Evolutionary conservation across 345 rosid genomes (phyloP).

Genomic region (Atalantia buxifolia): DNA sequence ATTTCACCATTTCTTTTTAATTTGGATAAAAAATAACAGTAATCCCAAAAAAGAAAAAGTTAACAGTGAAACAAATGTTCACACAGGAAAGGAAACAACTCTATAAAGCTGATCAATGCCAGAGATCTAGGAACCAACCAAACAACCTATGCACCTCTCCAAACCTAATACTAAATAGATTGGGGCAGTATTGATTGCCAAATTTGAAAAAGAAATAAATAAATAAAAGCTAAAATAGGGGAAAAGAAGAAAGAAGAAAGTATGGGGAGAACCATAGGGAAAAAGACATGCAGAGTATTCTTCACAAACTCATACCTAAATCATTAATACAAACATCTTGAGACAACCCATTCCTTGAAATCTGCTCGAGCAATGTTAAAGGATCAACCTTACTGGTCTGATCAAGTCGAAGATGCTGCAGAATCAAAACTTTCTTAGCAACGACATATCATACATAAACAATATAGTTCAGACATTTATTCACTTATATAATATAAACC

Average conservation of each 20-base stretch:
- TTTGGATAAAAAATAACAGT: not conserved
- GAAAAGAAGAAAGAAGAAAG: too few relatives aligned
- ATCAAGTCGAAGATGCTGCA: slow-evolving; percentile 66
- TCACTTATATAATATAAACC: not conserved
- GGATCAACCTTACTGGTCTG: slow-evolving; percentile 74
- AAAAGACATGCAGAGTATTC: slow-evolving; percentile 5
- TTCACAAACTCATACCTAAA: slow-evolving; percentile 53
- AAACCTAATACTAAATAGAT: not conserved
- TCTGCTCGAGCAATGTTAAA: slow-evolving; percentile 62
- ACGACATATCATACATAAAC: slow-evolving; percentile 3
- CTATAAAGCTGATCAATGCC: not conserved
- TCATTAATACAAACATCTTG: slow-evolving; percentile 89
- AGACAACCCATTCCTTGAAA: slow-evolving; percentile 67
- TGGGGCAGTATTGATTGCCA: not conserved
- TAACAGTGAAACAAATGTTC: not conserved
- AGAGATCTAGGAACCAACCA: not conserved
- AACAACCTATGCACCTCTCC: slow-evolving; percentile 3
- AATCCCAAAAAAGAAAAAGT: not conserved
- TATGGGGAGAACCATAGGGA: not conserved
- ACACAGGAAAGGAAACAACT: not conserved
- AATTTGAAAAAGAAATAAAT: not conserved
- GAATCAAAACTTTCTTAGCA: slow-evolving; percentile 15
- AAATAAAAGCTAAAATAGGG: too few relatives aligned
- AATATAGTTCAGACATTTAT: not conserved
- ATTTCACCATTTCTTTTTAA: not conserved